Conservation (phyloP, 805 yeast genomes). For the Hanseniaspora meyeri region DNA sequence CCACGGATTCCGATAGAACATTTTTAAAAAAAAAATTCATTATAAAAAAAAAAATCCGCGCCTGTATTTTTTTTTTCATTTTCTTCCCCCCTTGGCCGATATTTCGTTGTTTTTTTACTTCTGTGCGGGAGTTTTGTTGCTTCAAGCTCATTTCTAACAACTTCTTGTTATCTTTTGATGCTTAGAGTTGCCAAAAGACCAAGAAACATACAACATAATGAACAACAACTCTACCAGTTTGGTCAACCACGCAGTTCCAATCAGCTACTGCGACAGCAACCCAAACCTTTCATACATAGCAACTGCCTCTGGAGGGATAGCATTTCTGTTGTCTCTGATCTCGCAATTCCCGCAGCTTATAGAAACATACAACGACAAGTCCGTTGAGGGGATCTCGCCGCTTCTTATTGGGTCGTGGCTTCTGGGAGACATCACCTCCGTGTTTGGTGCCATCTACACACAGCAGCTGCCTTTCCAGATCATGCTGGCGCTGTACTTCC, state of each 20-base stretch:
- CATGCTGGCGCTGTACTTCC: slow-evolving; percentile 57
- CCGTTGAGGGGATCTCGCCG: slow-evolving; percentile 51
- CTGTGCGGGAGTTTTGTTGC: no score
- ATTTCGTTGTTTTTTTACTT: no score
- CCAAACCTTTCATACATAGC: slow-evolving; percentile 25
- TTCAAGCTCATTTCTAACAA: no score
- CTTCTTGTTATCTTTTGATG: no score
- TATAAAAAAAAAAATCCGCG: no score
- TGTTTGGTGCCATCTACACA: slow-evolving; percentile 64
- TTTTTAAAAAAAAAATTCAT: no score
- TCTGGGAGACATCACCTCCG: slow-evolving; percentile 36
- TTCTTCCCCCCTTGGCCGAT: no score
- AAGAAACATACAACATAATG: neutral
- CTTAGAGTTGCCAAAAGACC: no score
- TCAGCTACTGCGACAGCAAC: slow-evolving; percentile 6
- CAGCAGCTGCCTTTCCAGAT: slow-evolving; percentile 72
- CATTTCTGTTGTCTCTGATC: slow-evolving; percentile 34
- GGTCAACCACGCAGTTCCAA: neutral
- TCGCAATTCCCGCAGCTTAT: slow-evolving; percentile 47
- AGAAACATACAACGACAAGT: slow-evolving; percentile 43
- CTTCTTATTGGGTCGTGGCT: slow-evolving; percentile 37
- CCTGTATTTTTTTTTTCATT: no score
- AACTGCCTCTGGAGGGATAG: slow-evolving; percentile 33
- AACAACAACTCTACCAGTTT: neutral
- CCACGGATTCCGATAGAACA: neutral